Percentiles rank a stretch among this genome's conserved stretches.
Evolutionary conservation across 2,329 filamentous ascomycete genomes (phyloP).

Genomic region (Curvularia hawaiiensis): DNA sequence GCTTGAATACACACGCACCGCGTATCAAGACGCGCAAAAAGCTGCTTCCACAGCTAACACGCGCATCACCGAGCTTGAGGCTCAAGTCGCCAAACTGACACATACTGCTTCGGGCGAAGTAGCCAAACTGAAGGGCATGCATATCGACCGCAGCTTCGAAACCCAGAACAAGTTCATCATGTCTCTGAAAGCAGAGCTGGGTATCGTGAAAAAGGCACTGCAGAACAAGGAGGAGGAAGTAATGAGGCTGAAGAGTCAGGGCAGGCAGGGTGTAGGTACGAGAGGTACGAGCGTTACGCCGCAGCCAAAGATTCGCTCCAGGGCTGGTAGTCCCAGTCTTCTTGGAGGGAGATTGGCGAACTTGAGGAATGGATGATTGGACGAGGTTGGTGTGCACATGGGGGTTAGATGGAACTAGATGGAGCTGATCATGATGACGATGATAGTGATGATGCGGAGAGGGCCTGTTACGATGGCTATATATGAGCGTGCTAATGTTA

Average conservation of each 20-base stretch:
- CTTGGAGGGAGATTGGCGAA: conserved; percentile 27
- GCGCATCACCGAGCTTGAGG: conserved; percentile 20
- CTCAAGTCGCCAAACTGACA: conserved; percentile 20
- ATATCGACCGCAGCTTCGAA: conserved; percentile 22
- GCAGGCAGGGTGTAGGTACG: conserved; percentile 34
- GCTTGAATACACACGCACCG: conserved; percentile 61
- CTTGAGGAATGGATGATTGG: conserved; percentile 27
- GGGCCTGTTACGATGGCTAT: too few relatives aligned
- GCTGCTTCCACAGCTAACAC: conserved; percentile 16
- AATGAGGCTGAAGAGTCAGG: conserved; percentile 21
- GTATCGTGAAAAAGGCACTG: conserved; percentile 22
- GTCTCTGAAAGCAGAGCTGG: conserved; percentile 14
- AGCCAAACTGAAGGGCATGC: conserved; percentile 25
- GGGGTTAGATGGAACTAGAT: not conserved
- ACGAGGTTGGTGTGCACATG: not conserved
- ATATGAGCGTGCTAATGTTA: not conserved
- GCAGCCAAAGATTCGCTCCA: conserved; percentile 31
- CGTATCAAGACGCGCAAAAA: conserved; percentile 54
- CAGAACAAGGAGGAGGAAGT: conserved; percentile 33
- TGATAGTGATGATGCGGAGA: too few relatives aligned
- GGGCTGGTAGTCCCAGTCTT: conserved; percentile 36
- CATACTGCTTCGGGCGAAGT: conserved; percentile 26
- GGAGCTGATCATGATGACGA: not conserved
- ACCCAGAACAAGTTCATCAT: conserved; percentile 15
- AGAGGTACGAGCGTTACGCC: conserved; percentile 38